Evolutionary conservation across 306 rosid species (phyloP), one percentile per base, ranked within the genome.

Genomic region (Quercus ilex): DNA sequence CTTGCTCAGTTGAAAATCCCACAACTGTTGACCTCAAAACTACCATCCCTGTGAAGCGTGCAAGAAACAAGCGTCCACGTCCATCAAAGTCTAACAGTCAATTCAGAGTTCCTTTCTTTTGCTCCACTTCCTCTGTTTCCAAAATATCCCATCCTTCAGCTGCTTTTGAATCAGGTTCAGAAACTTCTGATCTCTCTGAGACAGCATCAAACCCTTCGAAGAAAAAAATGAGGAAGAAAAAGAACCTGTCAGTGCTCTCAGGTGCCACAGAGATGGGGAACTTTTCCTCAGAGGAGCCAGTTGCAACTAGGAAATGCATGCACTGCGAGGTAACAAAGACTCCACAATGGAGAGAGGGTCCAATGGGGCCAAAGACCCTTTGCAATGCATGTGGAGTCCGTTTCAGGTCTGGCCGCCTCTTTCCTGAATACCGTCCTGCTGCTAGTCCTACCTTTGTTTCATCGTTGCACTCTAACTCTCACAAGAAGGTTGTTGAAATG

Each of bases 331-430:
- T 90, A 74, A 88, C 91, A 15, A 87, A 83, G 74, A 93, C 98
- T 53, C 98, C 98, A 5, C 98, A 91, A 62, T 93, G 98, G 98
- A 83, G 98, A 76, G 98, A 93, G 83, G 98, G 98, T 4, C 97
- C 98, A 7, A 81, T 84, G 76, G 98, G 98, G 12, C 98, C 98
- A 1, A 93, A 93, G 80, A 93, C 98, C 7, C 88, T 93, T 0
- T 93, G 98, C 88, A 93, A 93, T 79, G 98, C 98, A 15, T 93
- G 98, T 21, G 98, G 98, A 3, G 98, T 93, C 73, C 93, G 97
- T n/a, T 91, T 83, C 80, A 86, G 98, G 88, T 88, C 94, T 0
- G 98, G 98, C 23, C 94, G 94, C 70, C 92, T 93, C 75, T 90
- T 78, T 60, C 98, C 98, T 0, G 98, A 93, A 84, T 93, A 93